phyloP scores from a whole-genome alignment of 805 yeast species.

The Yamadazyma nakazawae region DNA sequence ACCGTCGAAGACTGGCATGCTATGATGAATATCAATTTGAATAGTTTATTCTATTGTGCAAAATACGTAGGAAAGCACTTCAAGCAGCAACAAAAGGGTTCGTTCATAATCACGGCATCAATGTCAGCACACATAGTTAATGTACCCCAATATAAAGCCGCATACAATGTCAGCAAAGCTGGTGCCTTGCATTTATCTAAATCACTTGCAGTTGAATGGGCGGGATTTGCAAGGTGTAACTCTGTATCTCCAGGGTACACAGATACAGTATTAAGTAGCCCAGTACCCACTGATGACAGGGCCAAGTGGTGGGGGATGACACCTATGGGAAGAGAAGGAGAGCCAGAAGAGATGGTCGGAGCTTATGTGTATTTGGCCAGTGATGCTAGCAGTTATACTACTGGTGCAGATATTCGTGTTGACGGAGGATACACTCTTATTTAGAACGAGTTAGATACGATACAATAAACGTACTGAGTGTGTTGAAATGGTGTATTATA shows the following conservation, averaged over 20 bases:
- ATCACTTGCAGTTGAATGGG: constrained; percentile 42
- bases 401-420: constrained; percentile 44
- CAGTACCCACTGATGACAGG: constrained; percentile 33
- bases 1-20: constrained; percentile 24
- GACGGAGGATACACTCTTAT: constrained; percentile 43
- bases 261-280: constrained; percentile 15
- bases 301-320: constrained; percentile 39
- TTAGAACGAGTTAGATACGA: neutral
- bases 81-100: constrained; percentile 26
- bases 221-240: constrained; percentile 39
- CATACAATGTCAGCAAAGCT: constrained; percentile 42
- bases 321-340: constrained; percentile 45
- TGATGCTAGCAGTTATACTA: constrained; percentile 41
- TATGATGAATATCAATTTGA: constrained; percentile 27
- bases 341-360: constrained; percentile 42
- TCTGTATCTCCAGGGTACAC: constrained; percentile 36
- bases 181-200: constrained; percentile 36
- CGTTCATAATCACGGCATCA: constrained; percentile 36
- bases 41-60: constrained; percentile 31
- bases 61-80: constrained; percentile 28
- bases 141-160: constrained; percentile 39
- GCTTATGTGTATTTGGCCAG: constrained; percentile 45
- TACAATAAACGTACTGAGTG: too few relatives aligned
- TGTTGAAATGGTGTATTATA: too few relatives aligned
- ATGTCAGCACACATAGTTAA: constrained; percentile 40